Percentiles rank a stretch among this genome's conserved stretches.
Conservation (phyloP, 75 land plant genomes). For the Cunninghamia lanceolata region DNA sequence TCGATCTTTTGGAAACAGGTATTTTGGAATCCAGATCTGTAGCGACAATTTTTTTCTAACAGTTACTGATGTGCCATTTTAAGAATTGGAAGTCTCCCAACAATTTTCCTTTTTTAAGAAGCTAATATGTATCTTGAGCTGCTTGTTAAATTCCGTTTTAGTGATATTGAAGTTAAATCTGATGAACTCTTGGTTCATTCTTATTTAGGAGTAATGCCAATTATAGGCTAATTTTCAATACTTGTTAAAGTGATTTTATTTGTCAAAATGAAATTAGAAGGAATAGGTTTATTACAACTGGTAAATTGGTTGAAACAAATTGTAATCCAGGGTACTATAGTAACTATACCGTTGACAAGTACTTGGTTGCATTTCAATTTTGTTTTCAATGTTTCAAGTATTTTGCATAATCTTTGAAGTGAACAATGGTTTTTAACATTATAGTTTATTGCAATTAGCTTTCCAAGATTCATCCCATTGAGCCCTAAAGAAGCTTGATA, state of each 20-base stretch:
- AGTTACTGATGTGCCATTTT: not conserved
- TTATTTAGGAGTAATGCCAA: not conserved
- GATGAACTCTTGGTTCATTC: not conserved
- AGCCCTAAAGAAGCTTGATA: not conserved
- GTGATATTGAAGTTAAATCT: not conserved
- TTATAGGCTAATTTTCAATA: not conserved
- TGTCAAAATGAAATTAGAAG: not conserved
- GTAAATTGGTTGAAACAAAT: not conserved
- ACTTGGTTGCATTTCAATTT: not conserved
- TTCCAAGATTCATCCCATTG: not conserved
- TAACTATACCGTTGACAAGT: not conserved
- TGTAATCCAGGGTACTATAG: not conserved
- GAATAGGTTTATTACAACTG: not conserved
- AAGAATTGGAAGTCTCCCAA: not conserved
- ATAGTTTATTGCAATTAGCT: not conserved
- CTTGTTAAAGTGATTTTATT: not conserved
- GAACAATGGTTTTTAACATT: not conserved
- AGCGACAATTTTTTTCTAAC: not conserved
- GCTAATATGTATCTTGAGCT: not conserved
- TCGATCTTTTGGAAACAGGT: not conserved
- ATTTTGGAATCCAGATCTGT: not conserved
- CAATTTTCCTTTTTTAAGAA: not conserved
- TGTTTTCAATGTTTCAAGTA: not conserved
- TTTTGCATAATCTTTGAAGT: not conserved
- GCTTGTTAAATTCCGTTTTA: not conserved